phyloP scores from a whole-genome alignment of 805 yeast genomes.

The Yarrowia sp. region DNA sequence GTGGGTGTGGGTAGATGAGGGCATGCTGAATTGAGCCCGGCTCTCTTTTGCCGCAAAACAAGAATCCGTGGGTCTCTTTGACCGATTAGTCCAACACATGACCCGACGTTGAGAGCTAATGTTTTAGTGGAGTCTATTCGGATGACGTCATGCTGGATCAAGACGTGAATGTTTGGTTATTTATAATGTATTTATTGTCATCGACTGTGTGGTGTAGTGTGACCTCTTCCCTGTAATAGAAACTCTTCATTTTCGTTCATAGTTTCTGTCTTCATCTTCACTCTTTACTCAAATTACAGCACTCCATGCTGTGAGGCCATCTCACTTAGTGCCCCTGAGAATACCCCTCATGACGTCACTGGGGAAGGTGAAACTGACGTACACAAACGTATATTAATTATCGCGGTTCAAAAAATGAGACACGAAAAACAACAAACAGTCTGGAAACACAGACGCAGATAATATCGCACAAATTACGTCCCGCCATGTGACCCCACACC shows the following conservation, averaged over 20 bases:
- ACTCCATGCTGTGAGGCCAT: too few species aligned
- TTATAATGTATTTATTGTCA: neutral
- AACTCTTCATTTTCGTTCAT: too few species aligned
- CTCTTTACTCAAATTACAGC: too few species aligned
- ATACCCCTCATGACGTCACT: neutral
- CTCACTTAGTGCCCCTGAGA: neutral
- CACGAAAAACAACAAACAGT: neutral
- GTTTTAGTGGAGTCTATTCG: neutral
- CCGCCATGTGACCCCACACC: conserved; percentile 9
- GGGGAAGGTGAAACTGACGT: neutral
- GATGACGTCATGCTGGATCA: conserved; percentile 3
- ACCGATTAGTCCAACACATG: conserved; percentile 7
- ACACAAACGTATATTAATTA: neutral
- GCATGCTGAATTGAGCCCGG: conserved; percentile 14
- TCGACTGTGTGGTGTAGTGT: too few species aligned
- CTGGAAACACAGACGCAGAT: neutral
- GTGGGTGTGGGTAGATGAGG: conserved; percentile 36
- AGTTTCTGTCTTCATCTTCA: too few species aligned
- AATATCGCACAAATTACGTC: neutral
- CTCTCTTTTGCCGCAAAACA: too few species aligned
- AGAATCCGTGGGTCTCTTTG: too few species aligned
- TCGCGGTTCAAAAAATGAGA: neutral
- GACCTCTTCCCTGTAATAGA: too few species aligned
- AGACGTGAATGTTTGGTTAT: neutral
- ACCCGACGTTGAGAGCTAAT: conserved; percentile 22